Conservation (phyloP, 2,329 filamentous ascomycete genomes). For the Colletotrichum theobromicola region DNA sequence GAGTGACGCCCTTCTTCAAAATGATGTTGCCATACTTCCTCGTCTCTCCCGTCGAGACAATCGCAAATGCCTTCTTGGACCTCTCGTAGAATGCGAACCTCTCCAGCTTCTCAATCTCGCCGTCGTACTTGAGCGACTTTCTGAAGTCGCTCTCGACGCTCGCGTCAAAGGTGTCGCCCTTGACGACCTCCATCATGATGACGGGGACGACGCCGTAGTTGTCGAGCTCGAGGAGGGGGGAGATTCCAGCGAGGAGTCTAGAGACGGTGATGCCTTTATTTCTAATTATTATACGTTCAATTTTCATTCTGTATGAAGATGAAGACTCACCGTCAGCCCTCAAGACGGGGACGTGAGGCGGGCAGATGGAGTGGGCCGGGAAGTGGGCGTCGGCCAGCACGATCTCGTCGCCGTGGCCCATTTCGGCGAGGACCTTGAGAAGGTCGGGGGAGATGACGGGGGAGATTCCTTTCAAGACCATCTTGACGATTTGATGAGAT, state of each 20-base stretch:
- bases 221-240: constrained; percentile 16
- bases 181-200: constrained; percentile 19
- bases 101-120: constrained; percentile 17
- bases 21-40: constrained; percentile 18
- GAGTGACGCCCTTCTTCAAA: constrained; percentile 15
- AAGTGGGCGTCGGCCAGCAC: constrained; percentile 17
- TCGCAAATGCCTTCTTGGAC: constrained; percentile 13
- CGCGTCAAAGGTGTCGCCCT: constrained; percentile 15
- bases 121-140: constrained; percentile 1
- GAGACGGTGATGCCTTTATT: constrained; percentile 13
- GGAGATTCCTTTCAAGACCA: constrained; percentile 15
- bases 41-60: constrained; percentile 12
- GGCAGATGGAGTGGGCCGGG: constrained; percentile 17
- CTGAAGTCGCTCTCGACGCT: constrained; percentile 16
- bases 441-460: constrained; percentile 18
- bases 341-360: constrained; percentile 13
- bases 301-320: neutral
- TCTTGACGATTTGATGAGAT: neutral
- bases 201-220: constrained; percentile 18
- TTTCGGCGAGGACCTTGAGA: constrained; percentile 19
- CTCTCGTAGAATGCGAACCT: constrained; percentile 14
- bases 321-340: constrained; percentile 7
- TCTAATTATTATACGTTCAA: neutral
- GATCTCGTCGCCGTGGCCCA: constrained; percentile 19
- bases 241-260: constrained; percentile 5